Evolutionary conservation across 2,329 filamentous ascomycete genomes (phyloP).

Genomic region (Diaporthe vaccinii): DNA sequence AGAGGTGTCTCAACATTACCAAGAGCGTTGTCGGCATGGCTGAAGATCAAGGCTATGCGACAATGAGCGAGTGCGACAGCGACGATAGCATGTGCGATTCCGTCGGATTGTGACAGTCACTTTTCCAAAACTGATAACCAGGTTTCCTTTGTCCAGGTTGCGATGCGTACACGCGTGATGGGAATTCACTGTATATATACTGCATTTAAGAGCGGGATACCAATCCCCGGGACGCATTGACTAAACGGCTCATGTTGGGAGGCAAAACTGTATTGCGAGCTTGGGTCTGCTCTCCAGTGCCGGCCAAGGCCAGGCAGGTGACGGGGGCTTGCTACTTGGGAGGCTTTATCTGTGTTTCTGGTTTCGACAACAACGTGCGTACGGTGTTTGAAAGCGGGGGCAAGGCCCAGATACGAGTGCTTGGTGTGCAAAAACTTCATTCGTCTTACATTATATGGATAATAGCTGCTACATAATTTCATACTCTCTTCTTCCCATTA

Average conservation of each 20-base stretch:
- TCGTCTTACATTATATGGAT: conserved; percentile 8
- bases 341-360: neutral
- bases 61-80: conserved; percentile 65
- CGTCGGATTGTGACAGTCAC: conserved; percentile 20
- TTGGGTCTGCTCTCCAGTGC: conserved; percentile 3
- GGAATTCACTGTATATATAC: conserved; percentile 34
- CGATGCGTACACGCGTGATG: conserved; percentile 21
- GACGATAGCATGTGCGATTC: conserved; percentile 43
- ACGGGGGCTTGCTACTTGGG: neutral
- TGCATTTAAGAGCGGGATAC: conserved; percentile 22
- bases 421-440: conserved; percentile 6
- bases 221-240: conserved; percentile 6
- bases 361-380: conserved; percentile 22
- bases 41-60: conserved; percentile 71
- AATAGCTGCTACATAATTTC: conserved; percentile 25
- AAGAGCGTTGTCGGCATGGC: conserved; percentile 72
- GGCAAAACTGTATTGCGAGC: conserved; percentile 29
- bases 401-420: conserved; percentile 10
- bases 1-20: conserved; percentile 68
- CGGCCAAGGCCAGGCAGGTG: conserved; percentile 7
- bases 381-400: conserved; percentile 18
- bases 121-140: neutral
- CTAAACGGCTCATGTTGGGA: conserved; percentile 29
- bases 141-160: conserved; percentile 6
- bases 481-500: conserved; percentile 9